Evolutionary conservation across 768 basidiomycete species (phyloP), one percentile per base, ranked within the genome.

Genomic region (Russula dissimulans): DNA sequence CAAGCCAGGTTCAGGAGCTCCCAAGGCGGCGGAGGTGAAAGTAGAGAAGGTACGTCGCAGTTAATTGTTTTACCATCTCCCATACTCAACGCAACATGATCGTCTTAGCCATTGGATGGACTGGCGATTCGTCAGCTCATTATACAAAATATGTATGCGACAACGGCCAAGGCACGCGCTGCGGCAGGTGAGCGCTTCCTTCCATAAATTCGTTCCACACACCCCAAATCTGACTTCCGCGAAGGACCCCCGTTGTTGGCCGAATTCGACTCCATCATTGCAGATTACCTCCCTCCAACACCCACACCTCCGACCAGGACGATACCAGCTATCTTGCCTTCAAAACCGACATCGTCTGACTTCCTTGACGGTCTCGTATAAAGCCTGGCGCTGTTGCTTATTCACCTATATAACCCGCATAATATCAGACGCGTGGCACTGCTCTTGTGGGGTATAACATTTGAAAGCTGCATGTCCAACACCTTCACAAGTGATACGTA

Each of bases 231-330:
- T 59, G 41, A n/a, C 12, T 31, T 47, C n/a, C 7, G 22, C 48
- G 31, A 58, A 85, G 80, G 55, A 18, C 70, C 78, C 32, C 69
- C 73, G 59, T 68, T 75, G n/a, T 70, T 73, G 12, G 69, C 74
- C 0, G 81, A 84, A 59, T 91, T 91, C 65, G 85, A 91, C 69
- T 84, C 87, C 6, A 72, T 92, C 54, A 77, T 91, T 51, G 81
- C 82, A 2, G 89, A 90, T 71, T 91, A 91, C 68, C 73, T 84
- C 26, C 84, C 83, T 18, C 63, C 74, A 10, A 26, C 73, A 6
- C 32, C 63, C 3, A 31, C 61, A 29, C 31, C 65, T 11, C 52
- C 68, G 22, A 18, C 66, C 38, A 56, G 67, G 7, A 61, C 57
- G 18, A 31, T 46, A 42, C 55, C 54, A 47, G 56, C 48, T 36